These are phyloP conservation scores for Coemansia sp. DNA, from an alignment of 192 early-diverging fungal genomes.

Conservation along the genomic window DNA sequence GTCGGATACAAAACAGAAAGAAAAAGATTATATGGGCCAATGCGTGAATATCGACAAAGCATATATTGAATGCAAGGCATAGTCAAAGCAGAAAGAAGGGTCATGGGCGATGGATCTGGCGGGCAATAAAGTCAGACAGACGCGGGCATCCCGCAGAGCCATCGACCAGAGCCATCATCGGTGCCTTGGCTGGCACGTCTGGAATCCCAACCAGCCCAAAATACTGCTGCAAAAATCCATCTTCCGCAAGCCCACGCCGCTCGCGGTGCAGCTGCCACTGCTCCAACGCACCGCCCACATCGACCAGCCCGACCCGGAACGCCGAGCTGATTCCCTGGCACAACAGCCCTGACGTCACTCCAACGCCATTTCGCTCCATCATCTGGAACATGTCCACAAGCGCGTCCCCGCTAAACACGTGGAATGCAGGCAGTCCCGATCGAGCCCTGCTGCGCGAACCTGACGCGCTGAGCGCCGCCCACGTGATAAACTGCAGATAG, in stretches of 20 bases:
- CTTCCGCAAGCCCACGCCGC: slow-evolving; percentile 27
- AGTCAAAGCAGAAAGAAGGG: background rate
- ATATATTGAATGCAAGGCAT: background rate
- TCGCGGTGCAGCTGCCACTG: slow-evolving; percentile 54
- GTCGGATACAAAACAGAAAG: too few species aligned
- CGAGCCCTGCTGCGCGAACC: background rate
- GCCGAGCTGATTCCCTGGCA: slow-evolving; percentile 42
- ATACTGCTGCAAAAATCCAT: slow-evolving; percentile 36
- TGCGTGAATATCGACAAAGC: background rate
- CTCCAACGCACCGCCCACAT: slow-evolving; percentile 35
- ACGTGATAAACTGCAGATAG: slow-evolving; percentile 31
- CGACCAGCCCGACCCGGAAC: slow-evolving; percentile 40
- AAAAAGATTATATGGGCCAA: background rate
- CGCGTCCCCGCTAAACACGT: slow-evolving; percentile 23
- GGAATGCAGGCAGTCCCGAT: background rate
- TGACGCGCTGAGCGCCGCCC: slow-evolving; percentile 6
- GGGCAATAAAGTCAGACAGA: slow-evolving; percentile 9
- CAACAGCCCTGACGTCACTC: slow-evolving; percentile 39
- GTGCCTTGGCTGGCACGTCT: slow-evolving; percentile 21
- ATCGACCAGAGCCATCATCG: slow-evolving; percentile 29
- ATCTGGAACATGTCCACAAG: slow-evolving; percentile 38
- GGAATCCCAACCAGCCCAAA: slow-evolving; percentile 29
- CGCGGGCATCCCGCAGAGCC: slow-evolving; percentile 22
- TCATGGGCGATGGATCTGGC: background rate
- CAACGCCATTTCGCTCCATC: slow-evolving; percentile 37